Conservation (phyloP, 169 alveolate species). For the Theileria annulata region DNA sequence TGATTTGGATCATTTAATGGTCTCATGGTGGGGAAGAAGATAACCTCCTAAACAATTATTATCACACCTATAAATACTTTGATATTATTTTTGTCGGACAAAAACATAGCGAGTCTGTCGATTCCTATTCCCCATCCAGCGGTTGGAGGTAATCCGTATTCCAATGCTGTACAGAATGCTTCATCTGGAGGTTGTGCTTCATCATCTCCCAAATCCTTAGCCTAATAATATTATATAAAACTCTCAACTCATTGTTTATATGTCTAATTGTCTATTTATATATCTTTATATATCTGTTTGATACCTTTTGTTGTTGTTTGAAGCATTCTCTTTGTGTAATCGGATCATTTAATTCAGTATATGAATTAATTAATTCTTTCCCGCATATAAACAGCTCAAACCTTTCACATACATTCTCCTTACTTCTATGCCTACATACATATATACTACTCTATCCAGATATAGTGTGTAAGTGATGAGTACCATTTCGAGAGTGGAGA, state of each 20-base stretch:
- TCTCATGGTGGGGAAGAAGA: conserved; percentile 98
- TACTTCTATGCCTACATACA: conserved; percentile 80
- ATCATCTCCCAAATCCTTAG: conserved; percentile 77
- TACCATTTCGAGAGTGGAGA: conserved; percentile 98
- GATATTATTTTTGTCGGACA: conserved; percentile 91
- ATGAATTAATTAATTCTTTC: conserved; percentile 90
- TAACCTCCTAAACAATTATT: conserved; percentile 77
- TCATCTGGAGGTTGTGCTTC: conserved; percentile 70
- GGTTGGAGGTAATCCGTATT: conserved; percentile 98
- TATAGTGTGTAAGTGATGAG: conserved; percentile 1
- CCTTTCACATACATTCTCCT: conserved; percentile 85
- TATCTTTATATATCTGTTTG: background rate
- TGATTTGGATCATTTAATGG: conserved; percentile 66
- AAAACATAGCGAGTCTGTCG: conserved; percentile 96
- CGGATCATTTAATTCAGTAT: conserved; percentile 93
- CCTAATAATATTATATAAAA: conserved; percentile 21
- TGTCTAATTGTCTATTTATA: too few relatives aligned
- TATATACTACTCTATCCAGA: background rate
- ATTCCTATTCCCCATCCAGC: conserved; percentile 99
- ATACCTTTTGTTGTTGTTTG: conserved; percentile 64
- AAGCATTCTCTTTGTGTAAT: conserved; percentile 86
- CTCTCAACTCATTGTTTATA: too few relatives aligned
- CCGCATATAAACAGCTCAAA: conserved; percentile 90
- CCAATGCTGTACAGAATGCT: conserved; percentile 90
- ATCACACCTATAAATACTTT: conserved; percentile 71